phyloP scores from a whole-genome alignment of 2,329 filamentous ascomycete species.

The Stemphylium lycopersici region DNA sequence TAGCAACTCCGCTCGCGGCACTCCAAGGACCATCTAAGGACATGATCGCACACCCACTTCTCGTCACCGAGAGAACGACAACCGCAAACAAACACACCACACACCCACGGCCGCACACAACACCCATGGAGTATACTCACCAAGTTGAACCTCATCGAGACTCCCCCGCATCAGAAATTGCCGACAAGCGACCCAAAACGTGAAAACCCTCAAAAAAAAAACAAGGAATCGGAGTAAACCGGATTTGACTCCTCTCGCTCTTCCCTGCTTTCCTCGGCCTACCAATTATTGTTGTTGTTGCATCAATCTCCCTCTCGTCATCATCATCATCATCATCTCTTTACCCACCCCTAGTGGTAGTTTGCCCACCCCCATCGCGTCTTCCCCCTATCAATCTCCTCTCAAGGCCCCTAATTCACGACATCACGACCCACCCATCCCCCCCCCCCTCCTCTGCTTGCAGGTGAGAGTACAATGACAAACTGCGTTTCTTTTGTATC shows the following conservation, averaged over 20 bases:
- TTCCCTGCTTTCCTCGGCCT: constrained; percentile 36
- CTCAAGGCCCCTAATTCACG: constrained; percentile 14
- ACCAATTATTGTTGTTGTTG: constrained; percentile 27
- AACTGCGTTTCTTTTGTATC: constrained; percentile 45
- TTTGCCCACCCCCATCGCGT: constrained; percentile 38
- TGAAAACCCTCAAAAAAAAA: constrained; percentile 43
- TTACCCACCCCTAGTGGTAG: constrained; percentile 20
- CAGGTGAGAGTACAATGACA: constrained; percentile 42
- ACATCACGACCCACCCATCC: constrained; percentile 12
- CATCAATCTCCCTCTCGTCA: constrained; percentile 20
- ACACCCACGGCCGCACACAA: constrained; percentile 10
- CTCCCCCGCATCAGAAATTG: constrained; percentile 30
- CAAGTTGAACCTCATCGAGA: constrained; percentile 15
- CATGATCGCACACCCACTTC: constrained; percentile 18
- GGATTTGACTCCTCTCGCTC: constrained; percentile 36
- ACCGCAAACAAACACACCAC: constrained; percentile 15
- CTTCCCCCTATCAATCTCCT: constrained; percentile 3
- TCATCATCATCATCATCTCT: constrained; percentile 20
- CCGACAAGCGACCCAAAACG: constrained; percentile 27
- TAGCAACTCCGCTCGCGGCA: constrained; percentile 31
- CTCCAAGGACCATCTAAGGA: constrained; percentile 36
- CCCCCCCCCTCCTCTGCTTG: constrained; percentile 28
- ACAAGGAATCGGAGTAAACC: constrained; percentile 23
- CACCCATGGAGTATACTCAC: constrained; percentile 21
- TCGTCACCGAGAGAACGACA: constrained; percentile 21